These are phyloP conservation scores for Calocera cornea DNA, from an alignment of 768 basidiomycete genomes.

Conservation along the genomic window DNA sequence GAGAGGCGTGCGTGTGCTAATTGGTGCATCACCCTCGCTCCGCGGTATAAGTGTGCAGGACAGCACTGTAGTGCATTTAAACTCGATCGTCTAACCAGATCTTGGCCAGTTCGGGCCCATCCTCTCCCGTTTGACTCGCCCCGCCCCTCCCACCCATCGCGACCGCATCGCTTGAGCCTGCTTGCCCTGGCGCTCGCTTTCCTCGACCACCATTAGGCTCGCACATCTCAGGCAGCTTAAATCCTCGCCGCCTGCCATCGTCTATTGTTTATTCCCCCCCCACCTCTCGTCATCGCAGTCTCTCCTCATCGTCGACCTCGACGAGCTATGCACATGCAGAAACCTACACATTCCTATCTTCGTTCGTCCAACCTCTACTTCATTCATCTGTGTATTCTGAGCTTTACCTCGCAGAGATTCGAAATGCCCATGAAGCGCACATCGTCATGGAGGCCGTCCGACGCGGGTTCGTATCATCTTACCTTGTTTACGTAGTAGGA, in stretches of 20 bases:
- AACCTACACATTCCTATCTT: neutral
- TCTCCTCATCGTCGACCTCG: neutral
- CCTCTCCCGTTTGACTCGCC: slow-evolving; percentile 1
- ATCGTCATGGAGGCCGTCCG: slow-evolving; percentile 64
- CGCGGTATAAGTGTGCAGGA: neutral
- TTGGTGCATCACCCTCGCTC: neutral
- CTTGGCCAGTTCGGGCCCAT: neutral
- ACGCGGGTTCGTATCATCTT: slow-evolving; percentile 19
- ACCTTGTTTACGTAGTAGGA: neutral
- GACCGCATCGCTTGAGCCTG: no score
- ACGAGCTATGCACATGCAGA: neutral
- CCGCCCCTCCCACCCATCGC: neutral
- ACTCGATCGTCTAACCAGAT: neutral
- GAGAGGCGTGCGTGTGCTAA: neutral
- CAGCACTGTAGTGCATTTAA: neutral
- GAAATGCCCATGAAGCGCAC: slow-evolving; percentile 69
- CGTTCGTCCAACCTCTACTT: neutral
- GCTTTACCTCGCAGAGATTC: slow-evolving; percentile 40
- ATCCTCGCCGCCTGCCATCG: neutral
- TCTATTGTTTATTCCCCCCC: neutral
- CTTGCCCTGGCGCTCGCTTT: no score
- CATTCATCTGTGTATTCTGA: neutral
- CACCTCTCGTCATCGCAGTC: neutral
- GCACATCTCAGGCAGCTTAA: no score
- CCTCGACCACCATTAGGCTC: neutral